Percentiles rank a stretch among this genome's conserved stretches.
These are phyloP conservation scores for Pseudocercospora crystallina DNA, from an alignment of 2,329 filamentous ascomycete genomes.

Conservation along the genomic window DNA sequence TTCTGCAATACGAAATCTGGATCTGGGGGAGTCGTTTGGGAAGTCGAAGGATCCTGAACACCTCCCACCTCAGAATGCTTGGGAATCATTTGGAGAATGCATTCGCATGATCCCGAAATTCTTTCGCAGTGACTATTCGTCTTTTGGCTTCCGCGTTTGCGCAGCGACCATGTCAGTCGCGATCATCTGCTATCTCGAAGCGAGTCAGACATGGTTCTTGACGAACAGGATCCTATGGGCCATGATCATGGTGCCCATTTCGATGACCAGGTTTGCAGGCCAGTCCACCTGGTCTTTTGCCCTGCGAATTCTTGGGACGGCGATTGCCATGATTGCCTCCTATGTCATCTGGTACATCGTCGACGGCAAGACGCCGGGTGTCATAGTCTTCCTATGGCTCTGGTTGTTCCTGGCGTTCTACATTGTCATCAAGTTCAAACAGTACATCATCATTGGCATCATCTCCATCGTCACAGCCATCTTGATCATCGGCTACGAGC, in stretches of 20 bases:
- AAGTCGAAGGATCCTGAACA: constrained; percentile 71
- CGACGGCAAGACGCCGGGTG: constrained; percentile 59
- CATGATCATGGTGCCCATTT: constrained; percentile 70
- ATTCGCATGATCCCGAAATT: constrained; percentile 60
- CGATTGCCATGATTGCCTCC: constrained; percentile 61
- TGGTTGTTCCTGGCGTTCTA: constrained; percentile 65
- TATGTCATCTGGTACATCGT: constrained; percentile 76
- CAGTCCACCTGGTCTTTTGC: constrained; percentile 67
- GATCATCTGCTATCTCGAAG: constrained; percentile 63
- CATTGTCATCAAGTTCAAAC: constrained; percentile 66
- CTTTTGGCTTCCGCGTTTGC: constrained; percentile 70
- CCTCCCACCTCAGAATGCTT: constrained; percentile 60
- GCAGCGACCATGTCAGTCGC: constrained; percentile 71
- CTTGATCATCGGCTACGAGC: constrained; percentile 54
- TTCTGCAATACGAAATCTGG: constrained; percentile 55
- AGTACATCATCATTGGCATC: constrained; percentile 61
- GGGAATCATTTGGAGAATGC: constrained; percentile 62
- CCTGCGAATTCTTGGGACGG: constrained; percentile 66
- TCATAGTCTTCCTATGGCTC: constrained; percentile 69
- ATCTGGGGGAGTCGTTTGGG: constrained; percentile 64
- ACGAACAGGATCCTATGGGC: constrained; percentile 72
- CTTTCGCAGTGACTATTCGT: constrained; percentile 63
- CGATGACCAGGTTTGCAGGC: constrained; percentile 68
- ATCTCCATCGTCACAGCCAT: constrained; percentile 60
- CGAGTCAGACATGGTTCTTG: constrained; percentile 66